Evolutionary conservation across 495 filamentous ascomycete genomes (phyloP), one percentile per base, ranked within the genome.

Genomic region (Penicillium arizonense): DNA sequence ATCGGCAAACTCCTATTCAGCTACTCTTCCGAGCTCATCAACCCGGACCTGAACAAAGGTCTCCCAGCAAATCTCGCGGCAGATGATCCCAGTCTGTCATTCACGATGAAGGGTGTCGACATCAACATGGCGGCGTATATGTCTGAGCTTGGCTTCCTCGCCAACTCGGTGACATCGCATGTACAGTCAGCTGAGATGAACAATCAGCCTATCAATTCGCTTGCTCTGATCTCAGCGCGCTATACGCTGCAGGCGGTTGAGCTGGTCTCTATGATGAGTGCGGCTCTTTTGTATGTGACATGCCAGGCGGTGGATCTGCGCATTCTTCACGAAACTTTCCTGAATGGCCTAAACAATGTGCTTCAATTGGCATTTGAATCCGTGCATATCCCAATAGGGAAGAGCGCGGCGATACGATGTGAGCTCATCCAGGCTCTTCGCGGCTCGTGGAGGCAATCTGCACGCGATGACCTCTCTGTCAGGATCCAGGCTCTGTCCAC

Each of bases 41-140:
- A 84, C 57, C 75, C 77, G 16, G 56, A 44, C 8, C 69, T 76
- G 16, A 85, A 74, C 64, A 77, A 80, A 45, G 83, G 82, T 0
- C 69, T 87, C 5, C 75, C 81, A 5, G 68, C 83, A 1, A 87
- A 87, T 55, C 71, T 87, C 1, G 68, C 68, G 7, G 63, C 69
- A 7, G 82, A 84, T 55, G 77, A 84, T 13, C 78, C 83, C 0
- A 80, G 71, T 39, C 44, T 67, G 7, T 77, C 69, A 14, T 87
- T 80, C 52, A 78, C 77, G 0, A 67, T 78, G 60, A 87, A 87
- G 57, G 82, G 82, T 0, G 72, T 84, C 7, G 84, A 87, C 50
- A 78, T 86, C 59, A 83, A 77, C 54, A 82, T 85, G 73, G 80
- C 84, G 0, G 74, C 82, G 1, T 84, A 84, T 54, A 77, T 80